Conservation (phyloP, 768 basidiomycete genomes). For the Lentinula boryana region DNA sequence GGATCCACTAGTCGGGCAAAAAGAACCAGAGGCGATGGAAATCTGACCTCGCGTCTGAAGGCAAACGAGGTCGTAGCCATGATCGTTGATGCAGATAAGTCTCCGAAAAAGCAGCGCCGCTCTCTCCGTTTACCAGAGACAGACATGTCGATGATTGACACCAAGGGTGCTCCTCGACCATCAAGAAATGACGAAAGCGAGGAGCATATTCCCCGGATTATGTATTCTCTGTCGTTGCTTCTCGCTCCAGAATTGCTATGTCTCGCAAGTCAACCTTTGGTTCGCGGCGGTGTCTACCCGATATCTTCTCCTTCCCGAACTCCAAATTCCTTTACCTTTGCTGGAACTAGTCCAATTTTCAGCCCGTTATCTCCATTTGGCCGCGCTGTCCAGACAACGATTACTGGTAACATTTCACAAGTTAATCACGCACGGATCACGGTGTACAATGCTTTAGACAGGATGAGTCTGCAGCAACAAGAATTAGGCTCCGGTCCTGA, state of each 20-base stretch:
- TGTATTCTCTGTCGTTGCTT: background rate
- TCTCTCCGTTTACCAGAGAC: background rate
- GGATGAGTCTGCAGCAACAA: background rate
- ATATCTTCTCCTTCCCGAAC: background rate
- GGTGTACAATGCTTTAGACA: background rate
- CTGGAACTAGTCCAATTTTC: background rate
- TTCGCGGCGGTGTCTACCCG: background rate
- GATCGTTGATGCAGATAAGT: background rate
- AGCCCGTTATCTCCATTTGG: background rate
- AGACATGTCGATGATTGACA: background rate
- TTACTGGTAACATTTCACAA: background rate
- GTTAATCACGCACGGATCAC: background rate
- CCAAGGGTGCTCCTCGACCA: background rate
- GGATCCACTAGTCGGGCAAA: background rate
- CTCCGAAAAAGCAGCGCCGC: background rate
- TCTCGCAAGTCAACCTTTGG: constrained; percentile 3
- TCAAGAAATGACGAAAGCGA: background rate
- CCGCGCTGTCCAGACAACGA: background rate
- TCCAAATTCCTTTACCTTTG: background rate
- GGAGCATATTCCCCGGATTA: background rate
- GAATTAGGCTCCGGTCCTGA: background rate
- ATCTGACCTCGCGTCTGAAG: background rate
- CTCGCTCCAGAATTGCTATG: background rate
- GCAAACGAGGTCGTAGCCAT: background rate
- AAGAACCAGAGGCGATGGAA: too few species aligned